Base-by-base conservation (phyloP, 163 green algal species). In the Volvox carteri region DNA sequence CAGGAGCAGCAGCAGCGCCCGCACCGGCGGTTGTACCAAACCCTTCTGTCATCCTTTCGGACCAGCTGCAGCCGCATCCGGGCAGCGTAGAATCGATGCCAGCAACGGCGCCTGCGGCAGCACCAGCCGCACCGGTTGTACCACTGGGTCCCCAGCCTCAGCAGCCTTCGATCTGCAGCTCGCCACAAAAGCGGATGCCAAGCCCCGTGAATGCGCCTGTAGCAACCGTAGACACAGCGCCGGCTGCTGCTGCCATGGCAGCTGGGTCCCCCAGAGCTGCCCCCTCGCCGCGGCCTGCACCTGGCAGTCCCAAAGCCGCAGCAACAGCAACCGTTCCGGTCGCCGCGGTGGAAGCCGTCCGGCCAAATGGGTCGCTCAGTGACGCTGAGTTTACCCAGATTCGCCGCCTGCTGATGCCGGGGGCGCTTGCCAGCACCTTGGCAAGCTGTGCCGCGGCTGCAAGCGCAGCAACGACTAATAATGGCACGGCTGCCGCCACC, bases 341-440 rank as follows among this genome's bases (percentile, higher is more conserved):
- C 58, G 41, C 42, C 14, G 21, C 41, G 46, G 14, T 44, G 44
- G 28, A 44, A 67, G 28, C 25, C 30, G 23, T 52, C n/a, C 14
- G 33, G 23, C 54, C 81, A 3, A 33, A 54, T 0, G 78, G 23
- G 23, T 8, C 60, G 1, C 60, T 86, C 1, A 87, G 14, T 21
- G 35, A 70, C 11, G 7, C 7, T 16, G 81, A 87, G 30, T 23
- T 87, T 48, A 35, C 37, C 18, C 25, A 68, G 25, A 73, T 88
- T 33, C 83, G 83, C 9, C 35, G 50, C 25, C 68, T 88, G 83
- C 83, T 88, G 48, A 77, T 80, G 83, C 70, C 83, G 1, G 83
- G 83, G 14, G 83, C 83, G 5, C 46, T 87, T 25, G 81, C 81
- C 6, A 65, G 46, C 6, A 86, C 78, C 4, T 39, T 78, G 19